phyloP scores from a whole-genome alignment of 2,329 filamentous ascomycete genomes.

The Neonectria faginata region DNA sequence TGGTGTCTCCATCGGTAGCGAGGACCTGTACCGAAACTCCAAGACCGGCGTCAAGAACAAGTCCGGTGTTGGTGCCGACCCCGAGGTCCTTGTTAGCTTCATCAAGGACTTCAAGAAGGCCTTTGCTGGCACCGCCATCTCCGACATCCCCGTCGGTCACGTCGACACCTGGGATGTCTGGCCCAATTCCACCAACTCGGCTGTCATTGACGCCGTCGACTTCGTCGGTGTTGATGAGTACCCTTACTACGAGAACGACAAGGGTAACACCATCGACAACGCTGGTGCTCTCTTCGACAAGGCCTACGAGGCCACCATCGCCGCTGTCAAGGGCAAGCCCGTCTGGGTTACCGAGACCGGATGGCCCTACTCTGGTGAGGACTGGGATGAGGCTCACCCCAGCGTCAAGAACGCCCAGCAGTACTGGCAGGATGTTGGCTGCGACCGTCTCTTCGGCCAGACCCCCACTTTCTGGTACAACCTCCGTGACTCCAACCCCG shows the following conservation, averaged over 20 bases:
- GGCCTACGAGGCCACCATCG: slow-evolving; percentile 58
- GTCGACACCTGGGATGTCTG: slow-evolving; percentile 77
- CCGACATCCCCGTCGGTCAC: slow-evolving; percentile 69
- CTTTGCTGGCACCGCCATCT: slow-evolving; percentile 60
- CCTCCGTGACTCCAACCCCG: slow-evolving; percentile 70
- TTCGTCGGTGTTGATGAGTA: slow-evolving; percentile 75
- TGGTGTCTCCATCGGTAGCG: slow-evolving; percentile 73
- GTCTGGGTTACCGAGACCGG: slow-evolving; percentile 75
- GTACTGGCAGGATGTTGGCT: slow-evolving; percentile 73
- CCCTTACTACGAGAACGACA: slow-evolving; percentile 72
- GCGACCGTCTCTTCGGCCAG: slow-evolving; percentile 67
- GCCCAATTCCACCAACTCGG: slow-evolving; percentile 69
- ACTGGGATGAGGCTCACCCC: slow-evolving; percentile 66
- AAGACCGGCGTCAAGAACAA: slow-evolving; percentile 72
- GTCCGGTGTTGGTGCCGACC: slow-evolving; percentile 69
- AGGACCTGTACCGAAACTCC: slow-evolving; percentile 74
- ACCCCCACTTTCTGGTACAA: slow-evolving; percentile 71
- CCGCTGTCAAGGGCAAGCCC: slow-evolving; percentile 62
- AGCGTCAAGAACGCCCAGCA: slow-evolving; percentile 69
- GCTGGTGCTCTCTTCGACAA: slow-evolving; percentile 65
- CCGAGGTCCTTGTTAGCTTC: slow-evolving; percentile 71
- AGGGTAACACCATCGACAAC: slow-evolving; percentile 67
- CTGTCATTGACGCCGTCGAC: slow-evolving; percentile 72
- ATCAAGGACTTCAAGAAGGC: slow-evolving; percentile 72
- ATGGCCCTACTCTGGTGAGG: slow-evolving; percentile 69